Base-by-base conservation (phyloP, 331 rosid species). In the Phaseolus coccineus region DNA sequence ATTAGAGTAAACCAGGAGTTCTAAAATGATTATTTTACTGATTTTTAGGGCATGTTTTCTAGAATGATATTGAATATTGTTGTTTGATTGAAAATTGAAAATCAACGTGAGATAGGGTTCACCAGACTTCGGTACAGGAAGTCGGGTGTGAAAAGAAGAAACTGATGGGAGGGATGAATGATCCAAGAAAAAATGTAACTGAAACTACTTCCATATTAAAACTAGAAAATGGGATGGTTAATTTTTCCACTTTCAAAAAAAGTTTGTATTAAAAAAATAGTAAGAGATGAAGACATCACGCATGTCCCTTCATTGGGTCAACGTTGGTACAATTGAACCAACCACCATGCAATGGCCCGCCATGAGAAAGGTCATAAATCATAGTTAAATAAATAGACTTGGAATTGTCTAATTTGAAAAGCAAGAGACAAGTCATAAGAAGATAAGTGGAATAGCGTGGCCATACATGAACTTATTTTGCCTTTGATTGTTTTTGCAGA, bases 341-440 rank as follows among this genome's bases (percentile, higher is more conserved):
- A 28, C 76, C 48, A 4, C 64, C 27, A 15, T 65, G 58, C 52
- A 37, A 67, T 13, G n/a, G 35, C 15, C 3, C 3, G 19, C 19
- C 58, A 0, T 44, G 15, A 57, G 77, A 66, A 73, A 61, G 12
- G 67, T 56, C 61, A 7, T 27, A 25, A 66, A 28, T 24, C 56
- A 73, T 37, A 31, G 72, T 71, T 53, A 44, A 64, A 56, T 53
- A 44, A 64, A 56, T 66, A 16, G 66, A 75, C 57, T 39, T 55
- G 53, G 73, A 35, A 58, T 22, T 24, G 31, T 25, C 37, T 28
- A 50, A 9, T 3, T n/a, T 6, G 24, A 40, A 74, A 71, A 44
- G 3, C 19, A 46, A 64, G 10, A 65, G 42, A 31, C 42, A 25
- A 3, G 62, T 57, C n/a, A 57, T 56, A 35, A 47, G 65, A 44